A percentile compares a stretch with the other conserved stretches of the same genome.
Conservation (phyloP, 805 yeast species). For the Peterozyma xylosa region DNA sequence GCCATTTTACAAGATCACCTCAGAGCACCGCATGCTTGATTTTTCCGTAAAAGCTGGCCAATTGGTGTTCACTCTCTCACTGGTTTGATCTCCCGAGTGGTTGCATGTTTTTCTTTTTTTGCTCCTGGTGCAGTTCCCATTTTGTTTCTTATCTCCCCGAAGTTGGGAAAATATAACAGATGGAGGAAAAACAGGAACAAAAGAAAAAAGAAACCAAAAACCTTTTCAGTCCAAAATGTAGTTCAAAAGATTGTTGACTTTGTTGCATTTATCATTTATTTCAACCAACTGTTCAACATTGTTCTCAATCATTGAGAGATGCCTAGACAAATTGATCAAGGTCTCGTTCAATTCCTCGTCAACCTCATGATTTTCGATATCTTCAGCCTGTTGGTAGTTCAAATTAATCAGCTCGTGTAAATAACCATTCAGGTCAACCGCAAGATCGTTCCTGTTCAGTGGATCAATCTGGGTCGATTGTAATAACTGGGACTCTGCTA, state of each 20-base stretch:
- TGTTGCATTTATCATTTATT: conserved; percentile 1
- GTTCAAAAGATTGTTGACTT: conserved; percentile 4
- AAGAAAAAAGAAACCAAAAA: neutral
- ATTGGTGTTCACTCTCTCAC: no score
- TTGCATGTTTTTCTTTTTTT: neutral
- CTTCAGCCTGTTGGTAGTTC: neutral
- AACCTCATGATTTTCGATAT: neutral
- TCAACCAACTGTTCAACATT: conserved; percentile 1
- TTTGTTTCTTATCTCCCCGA: neutral
- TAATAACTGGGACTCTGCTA: neutral
- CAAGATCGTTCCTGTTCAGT: neutral
- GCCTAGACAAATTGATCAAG: conserved; percentile 2
- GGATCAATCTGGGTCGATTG: neutral
- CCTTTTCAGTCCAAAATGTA: neutral
- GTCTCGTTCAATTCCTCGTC: conserved; percentile 3
- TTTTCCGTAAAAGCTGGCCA: neutral
- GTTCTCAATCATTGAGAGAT: conserved; percentile 2
- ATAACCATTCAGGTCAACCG: neutral
- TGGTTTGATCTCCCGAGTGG: no score
- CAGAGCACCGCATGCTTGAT: no score
- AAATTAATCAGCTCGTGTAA: neutral
- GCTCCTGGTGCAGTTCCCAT: neutral
- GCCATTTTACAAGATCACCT: no score
- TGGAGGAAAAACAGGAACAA: neutral
- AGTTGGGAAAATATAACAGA: neutral